Base-by-base conservation (phyloP, 192 early-diverging fungal species). In the Coemansia sp. region DNA sequence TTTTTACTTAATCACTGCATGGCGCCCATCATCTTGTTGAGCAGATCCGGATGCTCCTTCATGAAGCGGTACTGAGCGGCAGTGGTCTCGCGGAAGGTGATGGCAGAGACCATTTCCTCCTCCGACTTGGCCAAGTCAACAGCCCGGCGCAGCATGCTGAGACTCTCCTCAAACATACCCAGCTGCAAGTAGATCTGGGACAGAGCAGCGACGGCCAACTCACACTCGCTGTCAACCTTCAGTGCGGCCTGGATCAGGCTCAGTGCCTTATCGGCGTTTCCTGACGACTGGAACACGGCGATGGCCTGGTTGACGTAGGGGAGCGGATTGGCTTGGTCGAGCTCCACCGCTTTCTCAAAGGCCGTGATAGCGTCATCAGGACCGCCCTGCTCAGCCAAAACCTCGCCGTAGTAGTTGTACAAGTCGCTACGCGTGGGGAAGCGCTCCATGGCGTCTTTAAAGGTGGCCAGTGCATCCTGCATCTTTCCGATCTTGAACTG, bases 241-340 rank as follows among this genome's bases (percentile, higher is more conserved):
- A 95, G 86, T 6, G 97, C 96, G 27, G 89, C 83, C 38, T 87
- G 85, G 76, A 93, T 95, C 66, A 93, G 78, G 33, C 79, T 74
- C 87, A 94, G 90, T 31, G 97, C 93, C 65, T 83, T 80, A 49
- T 80, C 86, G n/a, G 87, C 72, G 70, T 99, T 91, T 24, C 88
- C 84, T 61, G 87, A 91, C 63, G 85, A 87, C 74, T 98, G 96
- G 76, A 95, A 92, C 77, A 87, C 81, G 67, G 90, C 80, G 57
- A 93, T 86, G 18, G 94, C 92, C 82, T 98, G 97, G 88, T 99
- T 99, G 79, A 99, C 97, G 68, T 96, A 97, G n/a, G 96, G 94
- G 61, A 98, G 86, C n/a, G 97, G 95, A 74, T 93, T 94, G 57
- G 83, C 83, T 5, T 86, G 81, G 74, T 93, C 91, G 70, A 98